Percentiles rank a stretch among this genome's conserved stretches.
Conservation (phyloP, 1,139 yeast species). For the Zygoascus sp. region DNA sequence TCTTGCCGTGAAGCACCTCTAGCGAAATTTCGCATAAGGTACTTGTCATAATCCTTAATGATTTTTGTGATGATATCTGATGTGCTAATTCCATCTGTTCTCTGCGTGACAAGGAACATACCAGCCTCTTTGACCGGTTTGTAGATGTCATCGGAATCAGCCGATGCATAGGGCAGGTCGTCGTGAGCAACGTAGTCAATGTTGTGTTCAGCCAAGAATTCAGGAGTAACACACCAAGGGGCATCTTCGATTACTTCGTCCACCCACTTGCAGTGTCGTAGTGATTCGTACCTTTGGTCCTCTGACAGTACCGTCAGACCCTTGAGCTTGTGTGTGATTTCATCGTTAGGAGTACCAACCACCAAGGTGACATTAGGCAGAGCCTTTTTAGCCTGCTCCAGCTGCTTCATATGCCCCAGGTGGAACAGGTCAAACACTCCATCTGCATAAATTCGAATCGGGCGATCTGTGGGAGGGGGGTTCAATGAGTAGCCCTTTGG, state of each 20-base stretch:
- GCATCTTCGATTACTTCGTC: constrained; percentile 93
- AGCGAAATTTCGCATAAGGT: constrained; percentile 92
- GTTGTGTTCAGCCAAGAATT: constrained; percentile 68
- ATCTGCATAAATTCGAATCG: constrained; percentile 90
- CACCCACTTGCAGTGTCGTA: constrained; percentile 92
- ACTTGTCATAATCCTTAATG: constrained; percentile 92
- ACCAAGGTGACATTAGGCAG: constrained; percentile 78
- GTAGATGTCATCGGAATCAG: constrained; percentile 85
- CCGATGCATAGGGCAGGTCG: constrained; percentile 88
- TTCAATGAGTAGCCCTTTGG: constrained; percentile 50
- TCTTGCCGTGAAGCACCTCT: constrained; percentile 97
- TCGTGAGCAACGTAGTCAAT: constrained; percentile 98
- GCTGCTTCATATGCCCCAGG: constrained; percentile 94
- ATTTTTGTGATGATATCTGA: constrained; percentile 93
- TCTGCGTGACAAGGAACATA: constrained; percentile 86
- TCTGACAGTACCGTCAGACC: constrained; percentile 90
- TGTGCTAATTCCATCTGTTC: constrained; percentile 95
- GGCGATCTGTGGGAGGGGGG: constrained; percentile 78
- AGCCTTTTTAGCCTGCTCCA: constrained; percentile 95
- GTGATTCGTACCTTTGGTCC: constrained; percentile 80
- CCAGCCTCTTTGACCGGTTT: constrained; percentile 88
- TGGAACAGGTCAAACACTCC: constrained; percentile 97
- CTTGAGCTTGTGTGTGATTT: constrained; percentile 84
- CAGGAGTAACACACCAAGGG: constrained; percentile 91
- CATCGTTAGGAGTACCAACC: constrained; percentile 88